Base-by-base conservation (phyloP, 2,329 filamentous ascomycete species). In the Diplocarpon rosae region DNA sequence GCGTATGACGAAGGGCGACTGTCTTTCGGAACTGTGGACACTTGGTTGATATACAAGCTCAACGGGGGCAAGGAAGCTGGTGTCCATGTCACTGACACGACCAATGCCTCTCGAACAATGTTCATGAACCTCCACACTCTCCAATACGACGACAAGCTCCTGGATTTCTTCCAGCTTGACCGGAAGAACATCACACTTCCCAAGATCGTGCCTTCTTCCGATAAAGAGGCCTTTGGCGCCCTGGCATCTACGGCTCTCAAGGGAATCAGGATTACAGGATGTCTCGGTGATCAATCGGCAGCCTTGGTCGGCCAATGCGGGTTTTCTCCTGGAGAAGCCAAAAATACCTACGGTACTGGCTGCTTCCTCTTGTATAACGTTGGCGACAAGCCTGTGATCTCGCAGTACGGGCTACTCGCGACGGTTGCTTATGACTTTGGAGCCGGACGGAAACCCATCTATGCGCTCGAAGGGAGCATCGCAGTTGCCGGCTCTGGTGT, bases 311-410 rank as follows among this genome's bases (percentile, higher is more conserved):
- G 85, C 17, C 84, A 88, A 59, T 82, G 83, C 61, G 84, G 80
- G 1, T 90, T 90, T 63, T 73, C 71, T 2, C 80, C 83, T 8
- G 85, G 85, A 44, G 71, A 75, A 45, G 85, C 85, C 39, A 90
- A 90, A 69, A 90, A 90, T 63, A 90, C 85, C 0, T 90, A 90
- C 60, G 85, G 85, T 33, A 90, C 85, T 0, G 85, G 85, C 16
- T 89, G 85, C 63, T 92, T 92, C 68, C 66, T 90, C 52, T 75
- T 90, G 6, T 89, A 88, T 66, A 89, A 92, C 58, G 81, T 88
- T 12, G 85, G 85, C 17, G 71, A 79, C 17, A 83, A 85, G 65
- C 85, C 85, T 4, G 83, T 89, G 44, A 79, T 89, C 46, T 90
- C 85, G 0, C 77, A 70, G 24, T 82, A 89, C 59, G 85, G 85